phyloP scores from a whole-genome alignment of 2,329 filamentous ascomycete species.

The Scolecobasidium constrictum region DNA sequence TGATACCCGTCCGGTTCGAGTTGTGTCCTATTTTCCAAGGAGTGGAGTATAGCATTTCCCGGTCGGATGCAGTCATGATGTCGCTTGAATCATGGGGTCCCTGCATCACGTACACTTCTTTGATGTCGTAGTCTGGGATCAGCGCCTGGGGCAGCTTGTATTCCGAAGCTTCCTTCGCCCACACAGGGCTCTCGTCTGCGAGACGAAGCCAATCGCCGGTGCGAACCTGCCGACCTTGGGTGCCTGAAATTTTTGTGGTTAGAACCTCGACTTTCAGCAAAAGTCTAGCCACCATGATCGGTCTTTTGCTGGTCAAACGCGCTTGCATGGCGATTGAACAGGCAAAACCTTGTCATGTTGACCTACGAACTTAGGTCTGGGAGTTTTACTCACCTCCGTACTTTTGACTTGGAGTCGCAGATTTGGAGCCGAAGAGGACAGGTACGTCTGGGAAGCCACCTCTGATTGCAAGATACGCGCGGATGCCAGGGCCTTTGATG shows the following conservation, averaged over 20 bases:
- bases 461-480: conserved; percentile 47
- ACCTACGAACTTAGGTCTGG: too few relatives aligned
- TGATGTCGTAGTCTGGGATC: conserved; percentile 36
- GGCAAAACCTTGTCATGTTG: too few relatives aligned
- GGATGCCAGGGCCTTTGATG: conserved; percentile 40
- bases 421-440: conserved; percentile 48
- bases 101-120: conserved; percentile 43
- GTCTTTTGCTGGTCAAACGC: too few relatives aligned
- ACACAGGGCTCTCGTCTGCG: conserved; percentile 23
- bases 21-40: conserved; percentile 54
- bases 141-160: conserved; percentile 33
- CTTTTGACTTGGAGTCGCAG: conserved; percentile 45
- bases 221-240: conserved; percentile 46
- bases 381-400: too few relatives aligned
- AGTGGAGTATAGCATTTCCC: conserved; percentile 44
- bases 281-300: too few relatives aligned
- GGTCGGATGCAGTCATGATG: conserved; percentile 18
- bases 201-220: conserved; percentile 43
- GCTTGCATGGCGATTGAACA: too few relatives aligned
- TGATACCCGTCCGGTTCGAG: conserved; percentile 47
- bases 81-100: conserved; percentile 47
- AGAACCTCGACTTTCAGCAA: too few relatives aligned
- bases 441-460: conserved; percentile 44
- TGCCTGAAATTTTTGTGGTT: too few relatives aligned
- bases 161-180: conserved; percentile 15